Base-by-base conservation (phyloP, 2,329 filamentous ascomycete genomes). In the Celoporthe dispersa region DNA sequence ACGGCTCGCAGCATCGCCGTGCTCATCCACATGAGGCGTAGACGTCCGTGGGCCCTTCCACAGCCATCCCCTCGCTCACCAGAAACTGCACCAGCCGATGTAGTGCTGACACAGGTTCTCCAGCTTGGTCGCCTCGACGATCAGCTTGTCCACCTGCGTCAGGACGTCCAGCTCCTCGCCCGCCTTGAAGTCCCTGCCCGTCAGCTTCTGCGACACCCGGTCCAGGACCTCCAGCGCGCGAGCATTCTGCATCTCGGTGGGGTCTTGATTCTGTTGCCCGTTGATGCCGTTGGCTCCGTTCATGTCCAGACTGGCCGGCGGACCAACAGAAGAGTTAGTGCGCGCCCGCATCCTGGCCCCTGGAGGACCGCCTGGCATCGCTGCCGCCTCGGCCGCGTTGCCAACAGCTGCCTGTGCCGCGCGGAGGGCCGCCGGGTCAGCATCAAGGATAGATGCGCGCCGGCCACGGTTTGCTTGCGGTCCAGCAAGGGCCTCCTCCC, bases 71-170 rank as follows among this genome's bases (percentile, higher is more conserved):
- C 9, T 39, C 12, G 9, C 39, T 78, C 81, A 98, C 95, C 95
- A 98, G 86, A 98, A 98, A 81, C 93, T 97, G 82, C 95, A 98
- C 95, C 95, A 98, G 73, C 96, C 96, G 76, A 98, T 97, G 80
- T 98, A 99, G 84, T 98, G 96, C 85, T 98, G 96, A 79, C 96
- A 99, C 72, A 99, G 84, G 80, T 98, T 98, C 86, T 98, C 96
- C 76, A 98, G 85, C 78, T 96, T 98, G 8, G 96, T 99, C 31
- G 96, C 96, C 84, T 99, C 95, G 72, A 92, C 91, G 75, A 99
- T 92, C 76, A 99, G 84, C 80, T 97, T 95, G 81, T 97, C 95
- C 6, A 99, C 97, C 82, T 99, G 96, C 72, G 90, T 89, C 68
- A 93, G 90, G 31, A 97, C 90, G 70, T 90, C 91, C 73, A 99